These are phyloP conservation scores for Kondoa subrosea DNA, from an alignment of 768 basidiomycete genomes.

Conservation along the genomic window DNA sequence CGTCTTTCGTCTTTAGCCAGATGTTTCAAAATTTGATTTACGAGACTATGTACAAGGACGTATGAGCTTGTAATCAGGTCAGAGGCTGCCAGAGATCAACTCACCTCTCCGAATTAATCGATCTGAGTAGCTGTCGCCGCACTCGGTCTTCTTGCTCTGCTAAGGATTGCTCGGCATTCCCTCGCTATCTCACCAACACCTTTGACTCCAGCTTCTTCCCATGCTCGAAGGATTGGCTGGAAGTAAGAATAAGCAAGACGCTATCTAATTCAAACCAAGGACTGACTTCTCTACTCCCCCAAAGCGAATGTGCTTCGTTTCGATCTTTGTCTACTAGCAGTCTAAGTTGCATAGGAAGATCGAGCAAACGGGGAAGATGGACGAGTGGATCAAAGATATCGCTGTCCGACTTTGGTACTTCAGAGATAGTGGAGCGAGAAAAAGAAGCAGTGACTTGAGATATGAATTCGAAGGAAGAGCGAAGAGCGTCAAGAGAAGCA, in stretches of 20 bases:
- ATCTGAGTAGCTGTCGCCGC: too few species aligned
- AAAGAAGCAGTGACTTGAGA: conserved; percentile 22
- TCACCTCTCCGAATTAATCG: too few species aligned
- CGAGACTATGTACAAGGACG: too few species aligned
- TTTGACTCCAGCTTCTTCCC: conserved; percentile 25
- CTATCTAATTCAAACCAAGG: conserved; percentile 4
- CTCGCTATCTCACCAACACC: conserved; percentile 23
- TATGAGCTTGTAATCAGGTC: too few species aligned
- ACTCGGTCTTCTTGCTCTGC: conserved; percentile 1
- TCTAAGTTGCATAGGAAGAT: conserved; percentile 16
- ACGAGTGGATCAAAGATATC: conserved; percentile 13
- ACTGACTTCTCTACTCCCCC: not conserved
- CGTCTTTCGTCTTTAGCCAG: too few species aligned
- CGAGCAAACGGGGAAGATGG: conserved; percentile 19
- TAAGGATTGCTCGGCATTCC: conserved; percentile 25
- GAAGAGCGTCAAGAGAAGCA: conserved; percentile 58
- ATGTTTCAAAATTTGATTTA: too few species aligned
- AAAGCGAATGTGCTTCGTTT: not conserved
- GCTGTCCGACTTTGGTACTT: not conserved
- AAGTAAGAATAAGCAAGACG: conserved; percentile 23
- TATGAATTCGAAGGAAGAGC: conserved; percentile 23
- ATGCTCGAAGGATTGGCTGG: conserved; percentile 22
- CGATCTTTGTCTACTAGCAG: not conserved
- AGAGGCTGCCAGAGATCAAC: too few species aligned
- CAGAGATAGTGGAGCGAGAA: conserved; percentile 14